Evolutionary conservation across 345 rosid genomes (phyloP), one percentile per base, ranked within the genome.

Genomic region (Eucalyptus viminalis): DNA sequence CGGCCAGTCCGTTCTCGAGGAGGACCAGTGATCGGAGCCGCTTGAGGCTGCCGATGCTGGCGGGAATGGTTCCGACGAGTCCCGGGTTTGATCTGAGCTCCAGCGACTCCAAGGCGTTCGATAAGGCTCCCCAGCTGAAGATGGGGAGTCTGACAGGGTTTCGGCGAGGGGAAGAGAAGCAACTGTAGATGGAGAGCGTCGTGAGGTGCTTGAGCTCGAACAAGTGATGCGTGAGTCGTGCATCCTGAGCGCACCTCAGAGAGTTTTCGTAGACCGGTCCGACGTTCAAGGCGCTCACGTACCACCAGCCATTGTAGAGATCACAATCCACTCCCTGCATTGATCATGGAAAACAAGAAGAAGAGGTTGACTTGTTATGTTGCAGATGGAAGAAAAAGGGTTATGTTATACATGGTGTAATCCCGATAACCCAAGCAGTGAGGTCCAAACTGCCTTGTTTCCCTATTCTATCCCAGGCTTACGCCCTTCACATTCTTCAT

Each of bases 261-360:
- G 95, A 93, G 88, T 91, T 93, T 51, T 92, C 92, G 25, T 90
- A 72, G 45, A 89, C 86, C 34, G 93, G 92, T 56, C 94, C 95
- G 31, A 93, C 89, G 87, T 47, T 91, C 51, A 93, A 50, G 53
- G 29, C 29, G 14, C 90, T 90, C 4, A 91, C 92, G 86, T 91
- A 91, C 95, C 94, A 92, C 8, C 85, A 86, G 31, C 90, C 93
- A 86, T 90, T 15, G 76, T 86, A 86, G n/a, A 90, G 34, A 86
- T 92, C 93, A 53, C 92, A 93, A 31, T 90, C 89, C 88, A 92
- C 94, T 86, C 94, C 94, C 94, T 93, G 90, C 86, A 87, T 37
- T 14, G 29, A 80, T 60, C 56, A 54, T 49, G 83, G 9, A 37
- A 37, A 80, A 9, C 9, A 16, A 51, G 58, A 80, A 17, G 49